Conservation (phyloP, 805 yeast genomes). For the Hanseniaspora mollemarum region DNA sequence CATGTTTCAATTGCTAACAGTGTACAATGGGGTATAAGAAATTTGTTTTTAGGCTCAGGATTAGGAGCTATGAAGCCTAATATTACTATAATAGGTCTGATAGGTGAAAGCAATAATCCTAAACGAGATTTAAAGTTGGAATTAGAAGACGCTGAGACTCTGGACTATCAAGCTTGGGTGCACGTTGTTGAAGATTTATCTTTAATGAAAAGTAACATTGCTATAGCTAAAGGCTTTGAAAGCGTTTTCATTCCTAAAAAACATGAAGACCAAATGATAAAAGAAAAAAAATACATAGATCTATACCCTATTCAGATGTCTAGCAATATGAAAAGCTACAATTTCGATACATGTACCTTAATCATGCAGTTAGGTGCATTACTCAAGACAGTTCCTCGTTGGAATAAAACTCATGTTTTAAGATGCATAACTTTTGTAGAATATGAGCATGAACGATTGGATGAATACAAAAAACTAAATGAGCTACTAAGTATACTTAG, state of each 20-base stretch:
- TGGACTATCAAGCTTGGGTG: conserved; percentile 76
- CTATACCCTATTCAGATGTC: conserved; percentile 96
- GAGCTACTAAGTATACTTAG: conserved; percentile 64
- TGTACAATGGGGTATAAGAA: conserved; percentile 89
- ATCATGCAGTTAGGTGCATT: conserved; percentile 91
- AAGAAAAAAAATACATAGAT: conserved; percentile 52
- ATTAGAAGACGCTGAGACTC: conserved; percentile 64
- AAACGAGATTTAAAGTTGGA: conserved; percentile 25
- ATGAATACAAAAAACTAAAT: conserved; percentile 52
- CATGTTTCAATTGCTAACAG: conserved; percentile 82
- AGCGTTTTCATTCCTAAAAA: conserved; percentile 50
- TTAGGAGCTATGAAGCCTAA: conserved; percentile 98
- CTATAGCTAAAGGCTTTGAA: conserved; percentile 82
- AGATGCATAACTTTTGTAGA: conserved; percentile 90
- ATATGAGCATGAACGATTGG: conserved; percentile 50
- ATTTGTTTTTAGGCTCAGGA: conserved; percentile 85
- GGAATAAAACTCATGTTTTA: conserved; percentile 67
- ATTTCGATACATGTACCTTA: conserved; percentile 90
- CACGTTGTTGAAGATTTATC: conserved; percentile 82
- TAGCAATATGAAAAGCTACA: conserved; percentile 70
- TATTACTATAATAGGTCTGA: conserved; percentile 78
- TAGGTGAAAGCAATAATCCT: conserved; percentile 1
- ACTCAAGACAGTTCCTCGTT: conserved; percentile 79
- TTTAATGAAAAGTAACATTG: conserved; percentile 80
- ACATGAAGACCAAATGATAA: conserved; percentile 20